Conservation (phyloP, 306 rosid species). For the Corylus avellana region DNA sequence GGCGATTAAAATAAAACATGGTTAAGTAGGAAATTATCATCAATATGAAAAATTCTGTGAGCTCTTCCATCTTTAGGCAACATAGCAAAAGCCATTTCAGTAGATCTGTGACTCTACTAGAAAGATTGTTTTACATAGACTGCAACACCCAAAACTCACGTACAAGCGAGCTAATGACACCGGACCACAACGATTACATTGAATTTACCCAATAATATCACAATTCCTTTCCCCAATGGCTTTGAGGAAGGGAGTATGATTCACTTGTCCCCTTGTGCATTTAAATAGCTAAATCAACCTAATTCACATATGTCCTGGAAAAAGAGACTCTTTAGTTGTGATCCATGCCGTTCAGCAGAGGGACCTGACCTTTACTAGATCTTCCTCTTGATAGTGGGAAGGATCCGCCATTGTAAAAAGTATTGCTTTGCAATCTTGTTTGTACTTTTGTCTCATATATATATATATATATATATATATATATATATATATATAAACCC, state of each 20-base stretch:
- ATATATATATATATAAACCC: too few relatives aligned
- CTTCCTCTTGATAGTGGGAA: too few relatives aligned
- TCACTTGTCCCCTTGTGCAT: too few relatives aligned
- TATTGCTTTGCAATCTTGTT: too few relatives aligned
- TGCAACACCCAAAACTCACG: conserved; percentile 9
- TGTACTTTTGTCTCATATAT: too few relatives aligned
- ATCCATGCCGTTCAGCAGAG: too few relatives aligned
- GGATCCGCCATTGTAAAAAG: too few relatives aligned
- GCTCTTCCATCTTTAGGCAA: background rate
- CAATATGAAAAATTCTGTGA: background rate
- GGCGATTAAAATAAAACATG: background rate
- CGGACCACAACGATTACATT: background rate
- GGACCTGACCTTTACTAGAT: too few relatives aligned
- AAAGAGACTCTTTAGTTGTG: too few relatives aligned
- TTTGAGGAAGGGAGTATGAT: background rate
- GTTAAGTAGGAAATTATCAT: background rate
- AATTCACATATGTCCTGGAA: too few relatives aligned
- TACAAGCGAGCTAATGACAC: background rate
- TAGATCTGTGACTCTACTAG: background rate
- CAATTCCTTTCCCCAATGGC: background rate
- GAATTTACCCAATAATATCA: background rate
- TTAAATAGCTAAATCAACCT: too few relatives aligned
- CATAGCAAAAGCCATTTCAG: background rate
- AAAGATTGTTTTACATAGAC: background rate
- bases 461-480: too few relatives aligned